Percentiles rank a stretch among this genome's conserved stretches.
phyloP scores from a whole-genome alignment of 2,329 filamentous ascomycete genomes.

The Bretziella fagacearum region DNA sequence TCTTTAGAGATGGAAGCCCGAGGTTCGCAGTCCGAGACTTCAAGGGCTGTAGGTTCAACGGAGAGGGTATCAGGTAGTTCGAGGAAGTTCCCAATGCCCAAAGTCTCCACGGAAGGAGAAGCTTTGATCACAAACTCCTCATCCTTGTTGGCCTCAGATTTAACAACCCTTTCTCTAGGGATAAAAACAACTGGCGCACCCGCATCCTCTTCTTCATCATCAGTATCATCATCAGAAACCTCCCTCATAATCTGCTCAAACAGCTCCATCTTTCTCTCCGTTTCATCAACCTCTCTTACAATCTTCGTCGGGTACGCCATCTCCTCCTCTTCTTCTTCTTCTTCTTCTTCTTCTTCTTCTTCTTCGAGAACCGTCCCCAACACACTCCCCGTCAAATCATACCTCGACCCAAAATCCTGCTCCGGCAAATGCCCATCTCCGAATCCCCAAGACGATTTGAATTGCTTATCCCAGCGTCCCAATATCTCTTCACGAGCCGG shows the following conservation, averaged over 20 bases:
- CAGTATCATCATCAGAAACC: conserved; percentile 2
- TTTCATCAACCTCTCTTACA: no score
- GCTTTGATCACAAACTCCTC: no score
- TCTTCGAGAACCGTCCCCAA: conserved; percentile 11
- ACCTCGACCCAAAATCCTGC: conserved; percentile 3
- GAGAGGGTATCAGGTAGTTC: conserved; percentile 1
- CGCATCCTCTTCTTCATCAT: conserved; percentile 6
- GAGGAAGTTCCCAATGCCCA: no score
- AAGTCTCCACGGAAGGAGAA: no score
- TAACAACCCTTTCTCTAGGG: background rate
- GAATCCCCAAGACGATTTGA: background rate
- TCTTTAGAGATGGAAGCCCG: background rate
- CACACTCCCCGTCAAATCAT: background rate
- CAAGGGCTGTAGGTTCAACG: background rate
- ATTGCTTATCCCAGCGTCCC: background rate
- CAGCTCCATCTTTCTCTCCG: conserved; percentile 2
- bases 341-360: conserved; percentile 7
- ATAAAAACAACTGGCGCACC: background rate
- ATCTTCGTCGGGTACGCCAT: no score
- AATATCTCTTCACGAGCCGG: background rate
- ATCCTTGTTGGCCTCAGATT: background rate
- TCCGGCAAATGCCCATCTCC: background rate
- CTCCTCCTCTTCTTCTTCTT: no score
- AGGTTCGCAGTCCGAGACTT: background rate
- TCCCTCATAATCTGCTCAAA: background rate